Base-by-base conservation (phyloP, 2,329 filamentous ascomycete species). In the Akanthomyces lecanii region DNA sequence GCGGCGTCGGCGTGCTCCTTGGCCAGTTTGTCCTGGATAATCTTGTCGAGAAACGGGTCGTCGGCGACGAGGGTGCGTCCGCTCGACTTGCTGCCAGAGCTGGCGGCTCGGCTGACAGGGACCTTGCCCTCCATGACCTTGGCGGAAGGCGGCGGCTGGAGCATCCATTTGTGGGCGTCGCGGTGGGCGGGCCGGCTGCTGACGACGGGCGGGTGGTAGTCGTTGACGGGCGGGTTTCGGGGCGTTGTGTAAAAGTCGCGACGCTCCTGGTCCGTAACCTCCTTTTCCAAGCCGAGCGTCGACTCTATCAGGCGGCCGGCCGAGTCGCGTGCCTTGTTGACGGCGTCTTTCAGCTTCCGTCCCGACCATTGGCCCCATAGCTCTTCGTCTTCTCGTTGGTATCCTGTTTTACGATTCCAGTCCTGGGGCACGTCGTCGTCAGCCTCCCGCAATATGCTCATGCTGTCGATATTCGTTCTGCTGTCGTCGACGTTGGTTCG, bases 101-200 rank as follows among this genome's bases (percentile, higher is more conserved):
- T 90, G 42, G 79, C 79, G 66, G 85, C 88, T 61, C 87, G 79
- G 69, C 82, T 85, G 23, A 89, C 87, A 36, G 86, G 85, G 42
- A 90, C 85, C 73, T 93, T 95, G 67, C 92, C 93, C 67, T 89
- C 90, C 93, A 97, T 97, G 64, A 97, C 82, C 73, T 89, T 92
- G 63, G 93, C 92, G 40, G 89, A 85, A n/a, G 93, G 93, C 1
- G 92, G 92, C 2, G 93, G 93, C 71, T 96, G 91, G 58, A 96
- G 79, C 92, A 97, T 97, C 93, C 93, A 97, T 71, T 83, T 84
- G 61, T 90, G 89, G 64, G 90, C 91, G 61, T 87, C 86, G 71
- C 80, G 86, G 72, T 85, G 87, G 44, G 81, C 82, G 16, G 88
- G 89, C 63, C 85, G 89, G 75, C 87, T 91, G 74, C 85, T 91